phyloP scores from a whole-genome alignment of 306 rosid genomes.

The Macrotyloma uniflorum region DNA sequence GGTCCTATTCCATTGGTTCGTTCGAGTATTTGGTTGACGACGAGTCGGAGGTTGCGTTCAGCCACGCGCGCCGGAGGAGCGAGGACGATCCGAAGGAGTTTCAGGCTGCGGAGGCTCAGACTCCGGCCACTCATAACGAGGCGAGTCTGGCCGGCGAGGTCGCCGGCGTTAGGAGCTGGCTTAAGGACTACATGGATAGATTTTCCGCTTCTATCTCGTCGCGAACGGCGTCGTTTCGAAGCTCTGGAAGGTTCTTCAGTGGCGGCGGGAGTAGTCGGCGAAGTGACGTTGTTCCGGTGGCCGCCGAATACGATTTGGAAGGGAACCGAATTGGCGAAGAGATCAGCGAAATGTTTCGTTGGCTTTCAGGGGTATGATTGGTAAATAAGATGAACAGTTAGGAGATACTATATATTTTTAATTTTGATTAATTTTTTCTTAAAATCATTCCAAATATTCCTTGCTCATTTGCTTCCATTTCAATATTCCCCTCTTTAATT shows the following conservation, averaged over 20 bases:
- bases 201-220: slow-evolving; percentile 72
- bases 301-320: slow-evolving; percentile 65
- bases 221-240: slow-evolving; percentile 71
- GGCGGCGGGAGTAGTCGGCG: slow-evolving; percentile 77
- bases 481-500: neutral
- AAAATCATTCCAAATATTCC: neutral
- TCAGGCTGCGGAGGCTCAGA: neutral
- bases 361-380: slow-evolving; percentile 87
- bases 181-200: slow-evolving; percentile 78
- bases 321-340: slow-evolving; percentile 72
- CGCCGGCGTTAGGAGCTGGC: slow-evolving; percentile 67
- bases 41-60: slow-evolving; percentile 58
- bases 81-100: slow-evolving; percentile 60
- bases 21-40: slow-evolving; percentile 77
- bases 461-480: slow-evolving; percentile 16
- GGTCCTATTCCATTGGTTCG: slow-evolving; percentile 88
- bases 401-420: slow-evolving; percentile 17
- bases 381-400: slow-evolving; percentile 44
- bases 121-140: slow-evolving; percentile 37
- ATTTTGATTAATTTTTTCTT: slow-evolving; percentile 14
- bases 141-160: slow-evolving; percentile 56
- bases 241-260: slow-evolving; percentile 76
- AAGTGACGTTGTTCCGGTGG: slow-evolving; percentile 54
- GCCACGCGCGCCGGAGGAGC: slow-evolving; percentile 56
- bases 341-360: slow-evolving; percentile 80